phyloP scores from a whole-genome alignment of 2,329 filamentous ascomycete species.

The Ophiostoma perfectum region DNA sequence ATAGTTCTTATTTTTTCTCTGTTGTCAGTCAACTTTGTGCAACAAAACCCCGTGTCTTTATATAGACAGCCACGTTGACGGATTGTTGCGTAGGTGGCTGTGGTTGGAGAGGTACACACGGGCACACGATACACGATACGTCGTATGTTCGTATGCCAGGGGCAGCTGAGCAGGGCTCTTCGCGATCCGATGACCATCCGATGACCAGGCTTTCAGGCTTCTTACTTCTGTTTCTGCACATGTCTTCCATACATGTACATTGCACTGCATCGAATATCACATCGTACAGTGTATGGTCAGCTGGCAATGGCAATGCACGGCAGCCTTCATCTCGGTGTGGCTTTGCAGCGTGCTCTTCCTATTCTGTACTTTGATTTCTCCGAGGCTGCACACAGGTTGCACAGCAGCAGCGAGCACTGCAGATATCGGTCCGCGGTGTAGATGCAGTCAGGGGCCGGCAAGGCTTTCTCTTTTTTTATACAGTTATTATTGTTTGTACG shows the following conservation, averaged over 20 bases:
- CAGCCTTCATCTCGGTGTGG: background rate
- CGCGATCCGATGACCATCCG: background rate
- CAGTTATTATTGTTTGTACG: no score
- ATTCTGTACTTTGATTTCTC: no score
- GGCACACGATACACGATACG: background rate
- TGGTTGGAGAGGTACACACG: background rate
- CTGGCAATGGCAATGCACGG: background rate
- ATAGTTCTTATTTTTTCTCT: no score
- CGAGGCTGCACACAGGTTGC: no score
- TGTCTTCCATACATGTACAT: conserved; percentile 2
- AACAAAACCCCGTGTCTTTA: conserved; percentile 20
- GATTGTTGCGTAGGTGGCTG: conserved; percentile 1
- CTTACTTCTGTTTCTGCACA: conserved; percentile 31
- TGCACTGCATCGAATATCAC: background rate
- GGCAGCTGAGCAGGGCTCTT: background rate
- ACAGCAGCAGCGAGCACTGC: no score
- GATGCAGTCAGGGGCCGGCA: no score
- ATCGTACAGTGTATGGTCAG: background rate
- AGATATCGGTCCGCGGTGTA: no score
- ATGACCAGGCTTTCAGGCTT: background rate
- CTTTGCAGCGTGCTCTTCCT: background rate
- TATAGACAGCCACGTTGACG: conserved; percentile 12
- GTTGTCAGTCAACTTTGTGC: background rate
- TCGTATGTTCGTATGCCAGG: no score
- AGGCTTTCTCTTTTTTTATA: no score